Base-by-base conservation (phyloP, 192 early-diverging fungal species). In the Backusella liffmaniae region DNA sequence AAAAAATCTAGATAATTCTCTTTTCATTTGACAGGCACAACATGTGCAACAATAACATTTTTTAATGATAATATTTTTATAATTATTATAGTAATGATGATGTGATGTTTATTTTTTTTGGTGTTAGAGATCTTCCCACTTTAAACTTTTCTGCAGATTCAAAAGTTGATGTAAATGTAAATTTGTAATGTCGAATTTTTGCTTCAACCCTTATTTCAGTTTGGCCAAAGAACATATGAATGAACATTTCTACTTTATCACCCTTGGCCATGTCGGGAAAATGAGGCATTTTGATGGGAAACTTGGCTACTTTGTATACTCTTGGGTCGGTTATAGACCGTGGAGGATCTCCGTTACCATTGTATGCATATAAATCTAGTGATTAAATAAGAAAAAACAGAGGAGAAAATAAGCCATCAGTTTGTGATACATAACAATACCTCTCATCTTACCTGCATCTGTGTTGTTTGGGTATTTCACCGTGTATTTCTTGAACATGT, bases 401-500 rank as follows among this genome's bases (percentile, higher is more conserved):
- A 39, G 10, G 32, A 16, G 30, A 7, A 16, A 67, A n/a, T 13
- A 2, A 32, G 32, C 32, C 9, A 3, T 67, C 35, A 37, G 16
- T 35, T n/a, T 37, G n/a, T 67, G 30, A 18, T 67, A n/a, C 8
- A n/a, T 3, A 23, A 26, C 4, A 34, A 7, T 4, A 3, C 4
- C 2, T 29, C 56, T 26, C 23, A 12, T 4, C 4, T 62, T 62
- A 29, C 37, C 37, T 41, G 35, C 67, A 21, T 69, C 67, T 41
- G 35, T 69, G 21, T 69, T 35, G n/a, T 39, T 69, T 18, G 67
- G 67, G 18, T 69, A 69, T n/a, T 69, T 37, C 0, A 69, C 37
- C n/a, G 35, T 41, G 41, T 39, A 69, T 23, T 35, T 41, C 26
- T 37, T 39, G 4, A 39, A n/a, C 1, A 87, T 79, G 73, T 80